Percentiles rank a stretch among this genome's conserved stretches.
These are phyloP conservation scores for Tuber borchii DNA, from an alignment of 495 filamentous ascomycete species.

Conservation along the genomic window DNA sequence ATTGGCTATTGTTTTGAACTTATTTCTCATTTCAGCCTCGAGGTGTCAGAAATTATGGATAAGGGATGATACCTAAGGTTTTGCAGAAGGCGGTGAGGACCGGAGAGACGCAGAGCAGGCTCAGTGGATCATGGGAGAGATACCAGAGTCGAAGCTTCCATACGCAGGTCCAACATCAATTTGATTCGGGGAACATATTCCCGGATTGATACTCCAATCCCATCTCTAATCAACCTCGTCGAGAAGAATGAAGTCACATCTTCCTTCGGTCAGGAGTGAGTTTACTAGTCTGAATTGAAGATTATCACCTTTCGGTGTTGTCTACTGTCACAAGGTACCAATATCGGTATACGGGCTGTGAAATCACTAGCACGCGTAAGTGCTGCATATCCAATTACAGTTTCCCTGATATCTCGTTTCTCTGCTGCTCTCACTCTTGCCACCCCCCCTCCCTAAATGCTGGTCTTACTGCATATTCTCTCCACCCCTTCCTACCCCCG, in stretches of 20 bases:
- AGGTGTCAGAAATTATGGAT: constrained; percentile 7
- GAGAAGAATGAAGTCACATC: background rate
- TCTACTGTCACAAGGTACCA: constrained; percentile 24
- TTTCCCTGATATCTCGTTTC: constrained; percentile 24
- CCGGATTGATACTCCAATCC: background rate
- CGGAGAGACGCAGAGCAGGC: background rate
- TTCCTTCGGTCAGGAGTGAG: background rate
- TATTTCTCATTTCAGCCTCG: constrained; percentile 33
- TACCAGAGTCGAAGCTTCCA: background rate
- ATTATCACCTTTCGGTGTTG: background rate
- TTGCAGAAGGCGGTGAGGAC: background rate
- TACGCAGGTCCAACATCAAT: background rate
- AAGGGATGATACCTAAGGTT: background rate
- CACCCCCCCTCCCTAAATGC: background rate
- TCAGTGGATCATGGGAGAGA: background rate
- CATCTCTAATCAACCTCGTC: background rate
- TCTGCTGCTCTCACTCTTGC: constrained; percentile 1
- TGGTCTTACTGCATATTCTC: constrained; percentile 6
- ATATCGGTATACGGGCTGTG: background rate
- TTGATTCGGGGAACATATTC: background rate
- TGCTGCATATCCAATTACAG: constrained; percentile 28
- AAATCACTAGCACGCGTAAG: constrained; percentile 21
- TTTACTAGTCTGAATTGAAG: background rate
- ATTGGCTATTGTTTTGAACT: constrained; percentile 22
- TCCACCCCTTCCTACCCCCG: constrained; percentile 5